Evolutionary conservation across 371 early-diverging fungal genomes (phyloP).

Genomic region (Batrachochytrium dendrobatidis): DNA sequence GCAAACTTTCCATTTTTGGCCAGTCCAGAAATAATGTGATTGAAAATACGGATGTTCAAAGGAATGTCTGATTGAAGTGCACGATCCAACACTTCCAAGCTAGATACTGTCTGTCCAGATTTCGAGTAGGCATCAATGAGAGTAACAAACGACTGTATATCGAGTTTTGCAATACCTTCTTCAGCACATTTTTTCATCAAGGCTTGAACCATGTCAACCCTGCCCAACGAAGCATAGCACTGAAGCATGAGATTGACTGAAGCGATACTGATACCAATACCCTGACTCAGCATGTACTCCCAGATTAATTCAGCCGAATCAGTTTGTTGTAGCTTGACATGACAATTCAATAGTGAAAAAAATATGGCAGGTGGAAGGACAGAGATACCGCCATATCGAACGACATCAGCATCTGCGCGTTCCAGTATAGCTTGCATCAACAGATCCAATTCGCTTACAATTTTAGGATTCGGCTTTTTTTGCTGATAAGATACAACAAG

Average conservation of each 20-base stretch:
- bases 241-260: not conserved
- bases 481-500: not conserved
- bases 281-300: not conserved
- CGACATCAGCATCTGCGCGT: not conserved
- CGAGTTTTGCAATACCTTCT: not conserved
- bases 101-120: not conserved
- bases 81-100: not conserved
- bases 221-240: not conserved
- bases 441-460: not conserved
- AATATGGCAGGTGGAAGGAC: not conserved
- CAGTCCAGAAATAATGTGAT: not conserved
- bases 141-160: not conserved
- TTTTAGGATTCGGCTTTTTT: not conserved
- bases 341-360: not conserved
- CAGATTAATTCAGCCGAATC: not conserved
- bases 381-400: not conserved
- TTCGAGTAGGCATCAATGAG: constrained; percentile 2
- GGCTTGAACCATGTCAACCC: not conserved
- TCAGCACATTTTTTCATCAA: not conserved
- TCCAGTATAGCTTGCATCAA: not conserved
- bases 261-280: not conserved
- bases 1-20: not conserved
- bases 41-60: not conserved
- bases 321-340: not conserved
- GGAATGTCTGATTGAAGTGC: not conserved